Conservation (phyloP, 805 yeast genomes). For the Citeromyces matritensis region DNA sequence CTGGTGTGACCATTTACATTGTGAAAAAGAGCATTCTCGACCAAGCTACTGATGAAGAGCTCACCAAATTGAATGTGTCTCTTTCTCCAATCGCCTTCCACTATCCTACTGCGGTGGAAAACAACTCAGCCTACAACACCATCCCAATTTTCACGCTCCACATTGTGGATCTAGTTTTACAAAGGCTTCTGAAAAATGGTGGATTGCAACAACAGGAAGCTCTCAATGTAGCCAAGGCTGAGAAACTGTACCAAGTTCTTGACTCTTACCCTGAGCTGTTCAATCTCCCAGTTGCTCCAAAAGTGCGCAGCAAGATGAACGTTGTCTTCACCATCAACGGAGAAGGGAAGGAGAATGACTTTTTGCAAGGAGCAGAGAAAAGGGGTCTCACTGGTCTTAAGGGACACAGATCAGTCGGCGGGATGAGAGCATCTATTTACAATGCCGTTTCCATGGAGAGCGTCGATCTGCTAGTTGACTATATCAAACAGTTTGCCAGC, state of each 20-base stretch:
- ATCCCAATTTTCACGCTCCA: constrained; percentile 88
- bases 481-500: constrained; percentile 42
- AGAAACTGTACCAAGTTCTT: constrained; percentile 44
- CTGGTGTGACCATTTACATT: constrained; percentile 88
- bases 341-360: constrained; percentile 47
- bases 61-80: constrained; percentile 50
- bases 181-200: constrained; percentile 46
- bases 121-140: constrained; percentile 91
- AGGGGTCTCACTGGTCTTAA: constrained; percentile 63
- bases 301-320: constrained; percentile 77
- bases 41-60: constrained; percentile 46
- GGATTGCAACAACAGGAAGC: constrained; percentile 53
- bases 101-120: constrained; percentile 71
- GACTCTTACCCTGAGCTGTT: constrained; percentile 54
- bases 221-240: constrained; percentile 47
- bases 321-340: constrained; percentile 72
- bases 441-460: constrained; percentile 67
- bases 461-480: constrained; percentile 39
- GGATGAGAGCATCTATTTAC: constrained; percentile 86
- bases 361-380: constrained; percentile 41
- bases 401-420: constrained; percentile 97
- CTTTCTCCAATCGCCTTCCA: constrained; percentile 82
- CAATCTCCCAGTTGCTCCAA: constrained; percentile 46
- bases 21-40: constrained; percentile 69
- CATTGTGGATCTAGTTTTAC: constrained; percentile 66